Percentiles rank a stretch among this genome's conserved stretches.
Evolutionary conservation across 2,329 filamentous ascomycete species (phyloP).

Genomic region (Talaromyces pinophilus): DNA sequence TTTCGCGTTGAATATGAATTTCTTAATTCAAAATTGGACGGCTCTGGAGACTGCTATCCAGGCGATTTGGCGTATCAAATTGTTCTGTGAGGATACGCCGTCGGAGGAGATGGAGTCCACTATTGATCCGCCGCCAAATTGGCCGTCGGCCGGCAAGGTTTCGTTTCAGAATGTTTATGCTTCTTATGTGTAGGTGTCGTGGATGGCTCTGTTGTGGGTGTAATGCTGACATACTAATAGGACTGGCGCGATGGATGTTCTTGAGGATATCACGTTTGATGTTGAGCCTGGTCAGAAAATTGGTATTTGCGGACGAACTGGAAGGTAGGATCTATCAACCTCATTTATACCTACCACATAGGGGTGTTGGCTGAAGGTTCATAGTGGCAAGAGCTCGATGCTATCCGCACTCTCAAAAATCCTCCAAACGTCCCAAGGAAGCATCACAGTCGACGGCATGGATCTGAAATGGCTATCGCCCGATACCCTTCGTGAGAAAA

Average conservation of each 20-base stretch:
- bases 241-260: conserved; percentile 34
- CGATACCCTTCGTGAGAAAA: conserved; percentile 40
- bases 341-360: neutral
- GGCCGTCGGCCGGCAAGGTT: neutral
- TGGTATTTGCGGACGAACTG: conserved; percentile 40
- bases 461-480: conserved; percentile 43
- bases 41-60: conserved; percentile 60
- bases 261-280: conserved; percentile 49
- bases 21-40: conserved; percentile 57
- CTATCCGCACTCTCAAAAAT: conserved; percentile 46
- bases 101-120: conserved; percentile 41
- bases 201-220: neutral
- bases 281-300: conserved; percentile 46
- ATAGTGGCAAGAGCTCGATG: conserved; percentile 47
- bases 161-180: conserved; percentile 10
- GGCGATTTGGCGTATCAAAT: conserved; percentile 56
- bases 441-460: conserved; percentile 46
- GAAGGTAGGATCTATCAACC: neutral
- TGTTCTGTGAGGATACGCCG: conserved; percentile 49
- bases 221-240: neutral
- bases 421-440: conserved; percentile 43
- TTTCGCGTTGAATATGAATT: conserved; percentile 52
- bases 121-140: neutral
- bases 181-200: conserved; percentile 6
- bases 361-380: neutral